Evolutionary conservation across 495 filamentous ascomycete genomes (phyloP), one percentile per base, ranked within the genome.

Genomic region (Trypethelium eluteriae): DNA sequence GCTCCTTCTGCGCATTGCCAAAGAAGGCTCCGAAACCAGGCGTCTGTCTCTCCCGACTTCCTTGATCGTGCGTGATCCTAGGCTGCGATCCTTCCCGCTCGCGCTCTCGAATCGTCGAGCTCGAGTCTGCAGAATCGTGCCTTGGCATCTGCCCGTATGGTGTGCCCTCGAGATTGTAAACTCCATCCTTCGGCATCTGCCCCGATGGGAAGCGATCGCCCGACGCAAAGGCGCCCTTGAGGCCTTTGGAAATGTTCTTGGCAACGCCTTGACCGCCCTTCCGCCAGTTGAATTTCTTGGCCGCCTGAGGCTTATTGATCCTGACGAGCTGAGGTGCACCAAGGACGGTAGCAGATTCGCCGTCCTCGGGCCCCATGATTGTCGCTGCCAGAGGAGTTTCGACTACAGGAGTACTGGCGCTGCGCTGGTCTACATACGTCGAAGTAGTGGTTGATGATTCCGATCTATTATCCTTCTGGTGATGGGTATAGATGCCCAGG

Each of bases 241-340:
- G 85, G 47, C 92, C 92, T 79, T 98, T 98, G 50, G 88, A 86
- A 62, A 96, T 90, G 69, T 92, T 93, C 78, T 97, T 96, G 44
- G 92, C 92, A 64, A 98, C 87, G 49, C 88, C 89, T 76, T 95
- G 91, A 35, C 91, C 90, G 38, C 92, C 92, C 76, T 95, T 96
- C 83, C 96, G 96, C 93, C 94, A 98, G 78, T 94, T 95, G 79
- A 96, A 96, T 74, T 96, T 96, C 79, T 92, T 96, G 39, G 87
- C 25, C 25, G 25, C 85, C 74, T 96, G 89, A 62, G 88, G 90
- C 80, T 96, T 96, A 65, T 90, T 86, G 70, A 97, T 93, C 73
- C 91, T 94, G 68, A 96, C 88, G 34, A 97, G 87, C 64, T 96
- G 93, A 35, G 94, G 92, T 14, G 91, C 89, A 53, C 86, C 79